Evolutionary conservation across 2,329 filamentous ascomycete species (phyloP), one percentile per base, ranked within the genome.

Genomic region (Monilinia fructigena): DNA sequence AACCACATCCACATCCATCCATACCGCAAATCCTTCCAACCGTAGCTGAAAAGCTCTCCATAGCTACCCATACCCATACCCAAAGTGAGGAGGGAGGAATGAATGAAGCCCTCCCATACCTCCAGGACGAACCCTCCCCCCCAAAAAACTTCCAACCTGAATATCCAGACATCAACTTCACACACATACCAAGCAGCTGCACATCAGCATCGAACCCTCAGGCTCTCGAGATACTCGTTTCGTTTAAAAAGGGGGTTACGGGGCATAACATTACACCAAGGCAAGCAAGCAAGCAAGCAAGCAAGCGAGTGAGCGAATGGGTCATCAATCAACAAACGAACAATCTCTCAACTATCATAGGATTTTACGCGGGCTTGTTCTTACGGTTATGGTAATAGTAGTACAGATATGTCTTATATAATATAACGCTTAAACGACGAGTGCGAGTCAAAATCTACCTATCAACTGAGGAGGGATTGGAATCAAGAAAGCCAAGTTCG

Each of bases 341-440:
- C 0, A 20, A 47, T 20, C 45, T 8, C 45, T 50, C 20, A 38
- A 38, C 28, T 50, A 50, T 38, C 48, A 14, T 50, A 20, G 8
- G 18, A 26, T 50, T 38, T 35, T 2, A 14, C 2, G 31, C 31
- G 31, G 31, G 31, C 7, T 35, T 35, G 40, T 26, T 35, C 26
- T 14, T 5, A 11, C 18, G 31, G 20, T 48, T 48, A 18, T 59
- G 48, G 31, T 48, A 48, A n/a, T 50, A 50, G n/a, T 50, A 50
- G 10, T 50, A 50, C 47, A 52, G 14, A 16, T n/a, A 38, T 48
- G 50, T 38, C 26, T 54, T 54, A 55, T 60, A 60, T 50, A 50
- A 23, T 42, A 59, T n/a, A 23, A 48, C 26, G 31, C 26, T 48
- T 8, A 2, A 26, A 14, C 20, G 42, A 8, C 18, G 40, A 31